Conservation (phyloP, 306 rosid genomes). For the Begonia loranthoides region DNA sequence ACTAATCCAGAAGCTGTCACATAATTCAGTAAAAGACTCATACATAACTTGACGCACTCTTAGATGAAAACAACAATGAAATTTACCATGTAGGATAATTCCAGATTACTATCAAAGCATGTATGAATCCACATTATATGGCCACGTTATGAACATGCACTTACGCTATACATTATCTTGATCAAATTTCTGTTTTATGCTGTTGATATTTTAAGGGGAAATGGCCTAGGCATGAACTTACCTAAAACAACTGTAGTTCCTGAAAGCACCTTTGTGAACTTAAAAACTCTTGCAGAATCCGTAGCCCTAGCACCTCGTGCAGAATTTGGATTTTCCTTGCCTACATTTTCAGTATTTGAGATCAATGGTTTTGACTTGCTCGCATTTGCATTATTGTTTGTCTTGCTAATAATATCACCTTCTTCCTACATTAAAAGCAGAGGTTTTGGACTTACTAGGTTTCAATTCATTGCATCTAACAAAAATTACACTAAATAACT, state of each 20-base stretch:
- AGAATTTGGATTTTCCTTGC: constrained; percentile 43
- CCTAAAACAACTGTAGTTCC: constrained; percentile 69
- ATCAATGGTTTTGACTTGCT: constrained; percentile 36
- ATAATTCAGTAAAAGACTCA: too few species aligned
- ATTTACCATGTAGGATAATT: too few species aligned
- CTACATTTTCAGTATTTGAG: constrained; percentile 20
- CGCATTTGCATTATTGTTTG: constrained; percentile 20
- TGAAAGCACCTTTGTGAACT: constrained; percentile 74
- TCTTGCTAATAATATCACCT: constrained; percentile 25
- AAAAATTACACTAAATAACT: too few species aligned
- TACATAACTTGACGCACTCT: too few species aligned
- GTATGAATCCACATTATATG: too few species aligned
- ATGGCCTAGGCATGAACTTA: constrained; percentile 8
- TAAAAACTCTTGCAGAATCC: constrained; percentile 75
- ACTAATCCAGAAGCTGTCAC: too few species aligned
- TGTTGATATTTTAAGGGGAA: too few species aligned
- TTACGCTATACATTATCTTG: background rate
- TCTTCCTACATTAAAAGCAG: constrained; percentile 48
- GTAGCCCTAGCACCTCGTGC: constrained; percentile 74
- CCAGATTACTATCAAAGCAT: too few species aligned
- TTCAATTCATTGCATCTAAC: too few species aligned
- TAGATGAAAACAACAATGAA: too few species aligned
- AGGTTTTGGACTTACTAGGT: constrained; percentile 10
- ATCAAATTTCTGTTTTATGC: background rate
- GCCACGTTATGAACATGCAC: too few species aligned